phyloP scores from a whole-genome alignment of 176 grass and related monocot genomes.

The Oropetium thomaeum region DNA sequence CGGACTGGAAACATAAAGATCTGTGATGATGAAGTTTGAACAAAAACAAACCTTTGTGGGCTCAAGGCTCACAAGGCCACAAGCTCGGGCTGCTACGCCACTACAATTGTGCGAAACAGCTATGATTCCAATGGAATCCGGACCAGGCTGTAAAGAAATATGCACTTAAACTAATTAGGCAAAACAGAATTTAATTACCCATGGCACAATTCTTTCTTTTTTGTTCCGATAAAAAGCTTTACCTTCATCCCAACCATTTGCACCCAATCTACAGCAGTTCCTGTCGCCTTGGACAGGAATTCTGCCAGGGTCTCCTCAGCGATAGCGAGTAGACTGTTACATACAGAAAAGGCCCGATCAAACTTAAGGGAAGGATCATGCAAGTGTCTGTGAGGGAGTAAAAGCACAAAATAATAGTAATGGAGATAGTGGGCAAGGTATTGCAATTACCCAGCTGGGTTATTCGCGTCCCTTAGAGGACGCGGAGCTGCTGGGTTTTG shows the following conservation, averaged over 20 bases:
- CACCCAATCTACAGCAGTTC: slow-evolving; percentile 98
- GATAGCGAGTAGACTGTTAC: slow-evolving; percentile 80
- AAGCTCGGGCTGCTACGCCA: slow-evolving; percentile 98
- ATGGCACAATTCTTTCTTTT: slow-evolving; percentile 12
- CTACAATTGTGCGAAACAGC: slow-evolving; percentile 99
- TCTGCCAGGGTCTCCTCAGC: slow-evolving; percentile 99
- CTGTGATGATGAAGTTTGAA: slow-evolving; percentile 20
- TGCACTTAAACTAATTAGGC: neutral
- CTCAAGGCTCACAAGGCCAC: slow-evolving; percentile 98
- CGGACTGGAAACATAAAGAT: slow-evolving; percentile 39
- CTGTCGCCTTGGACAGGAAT: slow-evolving; percentile 96
- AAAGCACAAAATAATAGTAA: neutral
- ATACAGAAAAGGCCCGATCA: slow-evolving; percentile 12
- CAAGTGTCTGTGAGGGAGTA: too few species aligned
- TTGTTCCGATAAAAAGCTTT: neutral
- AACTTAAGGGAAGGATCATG: neutral
- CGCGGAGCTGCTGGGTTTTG: slow-evolving; percentile 58
- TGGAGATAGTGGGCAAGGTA: neutral
- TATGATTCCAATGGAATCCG: slow-evolving; percentile 99
- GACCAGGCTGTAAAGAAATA: slow-evolving; percentile 86
- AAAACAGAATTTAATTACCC: slow-evolving; percentile 27
- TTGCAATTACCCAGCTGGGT: slow-evolving; percentile 83
- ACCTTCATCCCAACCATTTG: slow-evolving; percentile 99
- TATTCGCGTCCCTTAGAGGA: slow-evolving; percentile 84
- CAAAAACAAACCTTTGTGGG: slow-evolving; percentile 76